Conservation (phyloP, 768 basidiomycete genomes). For the Lentinula sp. region DNA sequence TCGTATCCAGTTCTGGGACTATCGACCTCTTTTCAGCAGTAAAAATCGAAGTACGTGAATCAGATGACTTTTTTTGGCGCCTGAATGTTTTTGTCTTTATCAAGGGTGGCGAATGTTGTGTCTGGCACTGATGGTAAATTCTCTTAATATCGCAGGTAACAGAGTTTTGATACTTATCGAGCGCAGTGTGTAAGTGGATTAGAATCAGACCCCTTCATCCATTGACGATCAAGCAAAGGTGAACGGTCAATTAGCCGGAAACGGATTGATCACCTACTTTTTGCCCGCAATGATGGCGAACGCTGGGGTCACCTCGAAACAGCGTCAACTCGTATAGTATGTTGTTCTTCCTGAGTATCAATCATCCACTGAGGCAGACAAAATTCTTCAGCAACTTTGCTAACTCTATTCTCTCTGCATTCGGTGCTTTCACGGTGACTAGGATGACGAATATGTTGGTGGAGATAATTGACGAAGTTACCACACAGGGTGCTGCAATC, state of each 20-base stretch:
- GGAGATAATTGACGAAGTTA: background rate
- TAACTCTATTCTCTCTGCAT: constrained; percentile 18
- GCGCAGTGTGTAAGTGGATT: constrained; percentile 4
- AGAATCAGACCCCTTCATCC: background rate
- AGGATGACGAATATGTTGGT: background rate
- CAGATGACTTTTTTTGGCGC: background rate
- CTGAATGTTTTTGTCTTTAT: background rate
- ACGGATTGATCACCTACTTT: constrained; percentile 21
- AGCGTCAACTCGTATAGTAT: constrained; percentile 18
- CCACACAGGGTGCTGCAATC: constrained; percentile 13
- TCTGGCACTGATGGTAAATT: constrained; percentile 15
- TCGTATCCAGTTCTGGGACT: constrained; percentile 17
- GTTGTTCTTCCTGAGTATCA: background rate
- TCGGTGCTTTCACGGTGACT: constrained; percentile 16
- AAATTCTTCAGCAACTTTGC: constrained; percentile 16
- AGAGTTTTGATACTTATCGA: background rate
- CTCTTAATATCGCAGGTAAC: background rate
- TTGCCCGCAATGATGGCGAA: constrained; percentile 17
- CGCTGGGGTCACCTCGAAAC: constrained; percentile 16
- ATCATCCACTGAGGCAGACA: background rate
- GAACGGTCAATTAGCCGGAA: constrained; percentile 20
- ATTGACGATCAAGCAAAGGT: constrained; percentile 3
- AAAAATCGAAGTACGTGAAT: constrained; percentile 12
- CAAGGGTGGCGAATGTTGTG: constrained; percentile 20
- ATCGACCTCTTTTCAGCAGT: constrained; percentile 12